Base-by-base conservation (phyloP, 805 yeast species). In the Millerozyma miso region DNA sequence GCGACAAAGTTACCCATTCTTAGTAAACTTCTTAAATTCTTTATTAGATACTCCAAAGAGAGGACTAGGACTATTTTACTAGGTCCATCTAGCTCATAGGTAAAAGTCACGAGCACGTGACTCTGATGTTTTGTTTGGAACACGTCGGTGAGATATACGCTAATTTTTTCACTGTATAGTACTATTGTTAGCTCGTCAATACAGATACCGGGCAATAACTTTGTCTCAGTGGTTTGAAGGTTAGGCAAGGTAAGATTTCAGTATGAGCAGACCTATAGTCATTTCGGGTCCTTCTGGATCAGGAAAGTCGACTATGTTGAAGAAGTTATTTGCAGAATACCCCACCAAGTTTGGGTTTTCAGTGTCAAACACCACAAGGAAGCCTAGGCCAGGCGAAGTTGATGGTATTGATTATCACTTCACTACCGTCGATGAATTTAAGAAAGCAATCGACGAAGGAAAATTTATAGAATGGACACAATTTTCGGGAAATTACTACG, bases 381-480 rank as follows among this genome's bases (percentile, higher is more conserved):
- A 63, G 34, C 98, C 99, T 52, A 80, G 99, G 65, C 77, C 81
- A 3, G 99, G 99, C 52, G 99, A 93, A 71, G 76, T 73, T 39
- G 74, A 89, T 60, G 97, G 97, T 47, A 77, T 76, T 53, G 96
- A 95, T 60, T 93, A 93, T 76, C 83, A 91, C 67, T 93, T 91
- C 62, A 78, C 78, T 42, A 76, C 85, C 23, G 90, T 85, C 44
- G 93, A 85, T 13, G 78, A 79, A 45, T 93, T 93, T 78, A 77
- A 88, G 67, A 60, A 72, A 52, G 74, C 88, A 65, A 88, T 93
- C 50, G 82, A 73, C 8, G 81, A 81, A 18, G 71, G 79, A 36
- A 85, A 83, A 49, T 93, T 93, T 70, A 82, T 93, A 51, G 99
- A 93, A 69, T 88, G 96, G 93, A 99, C 99, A 3, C 93, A 89